Evolutionary conservation across 2,329 filamentous ascomycete genomes (phyloP).

Genomic region (Xylaria sp.): DNA sequence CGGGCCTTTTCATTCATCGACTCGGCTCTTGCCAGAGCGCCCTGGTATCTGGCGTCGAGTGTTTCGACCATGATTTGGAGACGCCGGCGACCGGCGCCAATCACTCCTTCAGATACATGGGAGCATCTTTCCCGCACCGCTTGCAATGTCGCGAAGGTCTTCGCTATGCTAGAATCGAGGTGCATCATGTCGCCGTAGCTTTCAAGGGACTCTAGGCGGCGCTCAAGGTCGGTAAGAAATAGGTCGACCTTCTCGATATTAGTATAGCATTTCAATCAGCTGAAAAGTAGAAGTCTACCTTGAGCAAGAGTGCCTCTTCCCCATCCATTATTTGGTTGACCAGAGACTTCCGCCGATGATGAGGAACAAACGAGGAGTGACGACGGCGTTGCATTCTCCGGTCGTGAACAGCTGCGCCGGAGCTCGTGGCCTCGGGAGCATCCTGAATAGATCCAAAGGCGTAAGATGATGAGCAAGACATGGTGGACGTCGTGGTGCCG

Average conservation of each 20-base stretch:
- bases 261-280: not conserved
- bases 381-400: constrained; percentile 56
- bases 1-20: constrained; percentile 92
- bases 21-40: constrained; percentile 83
- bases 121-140: constrained; percentile 89
- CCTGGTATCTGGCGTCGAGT: constrained; percentile 86
- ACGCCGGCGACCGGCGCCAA: constrained; percentile 85
- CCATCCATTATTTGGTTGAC: constrained; percentile 69
- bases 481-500: constrained; percentile 36
- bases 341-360: constrained; percentile 64
- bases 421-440: constrained; percentile 50
- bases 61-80: constrained; percentile 93
- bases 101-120: constrained; percentile 86
- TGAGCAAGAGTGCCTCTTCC: constrained; percentile 69
- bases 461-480: constrained; percentile 48
- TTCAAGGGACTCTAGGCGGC: constrained; percentile 87
- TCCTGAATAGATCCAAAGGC: constrained; percentile 50
- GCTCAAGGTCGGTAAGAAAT: constrained; percentile 86
- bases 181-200: constrained; percentile 80
- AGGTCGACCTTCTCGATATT: constrained; percentile 69
- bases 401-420: constrained; percentile 53
- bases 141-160: constrained; percentile 86
- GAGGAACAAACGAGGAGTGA: constrained; percentile 67
- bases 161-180: constrained; percentile 83
- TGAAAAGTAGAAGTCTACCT: constrained; percentile 51